Conservation (phyloP, 2,329 filamentous ascomycete species). For the Fusarium redolens region DNA sequence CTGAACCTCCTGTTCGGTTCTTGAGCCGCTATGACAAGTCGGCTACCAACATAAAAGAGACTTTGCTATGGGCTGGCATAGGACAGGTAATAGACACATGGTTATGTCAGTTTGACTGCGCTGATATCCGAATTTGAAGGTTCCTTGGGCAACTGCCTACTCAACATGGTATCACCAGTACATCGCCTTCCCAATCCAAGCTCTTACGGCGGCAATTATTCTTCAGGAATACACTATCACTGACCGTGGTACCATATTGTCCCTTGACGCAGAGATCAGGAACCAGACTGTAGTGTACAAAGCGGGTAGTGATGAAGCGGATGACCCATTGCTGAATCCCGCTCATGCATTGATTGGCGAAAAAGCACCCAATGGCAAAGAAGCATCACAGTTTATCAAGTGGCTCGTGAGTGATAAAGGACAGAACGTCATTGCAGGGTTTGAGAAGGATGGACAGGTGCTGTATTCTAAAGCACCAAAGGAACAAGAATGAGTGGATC, state of each 20-base stretch:
- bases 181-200: slow-evolving; percentile 58
- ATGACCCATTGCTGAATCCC: slow-evolving; percentile 56
- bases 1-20: slow-evolving; percentile 53
- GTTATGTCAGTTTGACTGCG: not conserved
- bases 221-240: slow-evolving; percentile 60
- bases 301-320: slow-evolving; percentile 49
- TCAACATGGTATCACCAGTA: slow-evolving; percentile 61
- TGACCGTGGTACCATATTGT: slow-evolving; percentile 58
- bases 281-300: slow-evolving; percentile 52
- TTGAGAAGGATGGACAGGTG: slow-evolving; percentile 29
- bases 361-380: slow-evolving; percentile 9
- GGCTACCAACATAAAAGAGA: slow-evolving; percentile 62
- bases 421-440: slow-evolving; percentile 23
- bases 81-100: slow-evolving; percentile 49
- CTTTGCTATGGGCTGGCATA: slow-evolving; percentile 57
- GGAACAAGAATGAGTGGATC: too few relatives aligned
- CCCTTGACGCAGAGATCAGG: slow-evolving; percentile 49
- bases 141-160: slow-evolving; percentile 57
- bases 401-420: slow-evolving; percentile 34
- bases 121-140: not conserved
- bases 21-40: slow-evolving; percentile 60
- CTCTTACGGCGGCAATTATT: slow-evolving; percentile 54
- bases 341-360: slow-evolving; percentile 39
- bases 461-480: slow-evolving; percentile 24
- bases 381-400: slow-evolving; percentile 24